phyloP scores from a whole-genome alignment of 2,329 filamentous ascomycete species.

The Fusarium torreyae region DNA sequence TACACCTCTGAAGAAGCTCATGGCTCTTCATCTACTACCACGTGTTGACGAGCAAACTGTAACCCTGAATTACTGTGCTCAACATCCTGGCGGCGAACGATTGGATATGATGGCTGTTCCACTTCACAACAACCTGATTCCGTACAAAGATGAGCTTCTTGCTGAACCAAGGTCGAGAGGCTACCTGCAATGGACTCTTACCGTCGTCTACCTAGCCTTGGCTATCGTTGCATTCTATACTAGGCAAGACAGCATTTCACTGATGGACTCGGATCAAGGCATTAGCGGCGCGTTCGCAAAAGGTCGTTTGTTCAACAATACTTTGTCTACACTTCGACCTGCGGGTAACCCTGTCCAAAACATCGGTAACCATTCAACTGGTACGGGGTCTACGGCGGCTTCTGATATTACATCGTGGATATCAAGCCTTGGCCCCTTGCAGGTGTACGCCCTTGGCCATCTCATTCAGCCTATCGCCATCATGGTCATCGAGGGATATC shows the following conservation, averaged over 20 bases:
- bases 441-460: not conserved
- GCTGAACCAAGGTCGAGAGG: not conserved
- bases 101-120: slow-evolving; percentile 3
- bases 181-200: not conserved
- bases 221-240: not conserved
- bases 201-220: not conserved
- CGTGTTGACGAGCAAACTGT: slow-evolving; percentile 2
- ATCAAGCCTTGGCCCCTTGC: not conserved
- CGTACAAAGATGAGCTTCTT: slow-evolving; percentile 7
- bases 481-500: not conserved
- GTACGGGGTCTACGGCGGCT: not conserved
- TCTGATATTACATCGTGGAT: not conserved
- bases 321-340: too few species aligned
- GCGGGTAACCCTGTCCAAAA: not conserved
- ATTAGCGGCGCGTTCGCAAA: rapidly evolving
- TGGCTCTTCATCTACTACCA: not conserved
- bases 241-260: too few species aligned
- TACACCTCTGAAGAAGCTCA: not conserved
- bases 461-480: not conserved
- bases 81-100: not conserved
- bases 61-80: slow-evolving; percentile 3
- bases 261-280: rapidly evolving
- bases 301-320: not conserved
- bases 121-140: not conserved
- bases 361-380: not conserved